Conservation (phyloP, 2,329 filamentous ascomycete species). For the Neofusicoccum parvum region DNA sequence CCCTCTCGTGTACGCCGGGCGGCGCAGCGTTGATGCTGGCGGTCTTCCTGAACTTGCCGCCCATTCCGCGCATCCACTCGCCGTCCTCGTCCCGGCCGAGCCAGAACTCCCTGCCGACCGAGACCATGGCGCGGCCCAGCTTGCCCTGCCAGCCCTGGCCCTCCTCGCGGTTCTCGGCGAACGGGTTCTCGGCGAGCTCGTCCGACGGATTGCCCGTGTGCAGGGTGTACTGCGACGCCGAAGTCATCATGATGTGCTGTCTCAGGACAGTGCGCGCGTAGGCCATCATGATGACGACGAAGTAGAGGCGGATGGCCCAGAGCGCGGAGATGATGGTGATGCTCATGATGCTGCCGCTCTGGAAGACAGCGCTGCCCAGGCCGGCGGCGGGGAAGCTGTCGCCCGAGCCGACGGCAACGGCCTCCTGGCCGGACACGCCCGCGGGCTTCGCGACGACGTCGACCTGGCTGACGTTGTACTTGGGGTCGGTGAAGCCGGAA, state of each 20-base stretch:
- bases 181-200: slow-evolving; percentile 66
- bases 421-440: slow-evolving; percentile 54
- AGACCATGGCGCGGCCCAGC: slow-evolving; percentile 77
- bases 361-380: slow-evolving; percentile 65
- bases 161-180: slow-evolving; percentile 68
- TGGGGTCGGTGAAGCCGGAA: slow-evolving; percentile 65
- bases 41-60: slow-evolving; percentile 60
- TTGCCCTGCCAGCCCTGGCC: slow-evolving; percentile 79
- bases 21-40: slow-evolving; percentile 41
- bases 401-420: slow-evolving; percentile 50
- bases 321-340: slow-evolving; percentile 74
- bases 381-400: slow-evolving; percentile 40
- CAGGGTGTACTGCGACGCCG: slow-evolving; percentile 23
- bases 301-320: slow-evolving; percentile 78
- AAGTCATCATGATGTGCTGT: slow-evolving; percentile 59
- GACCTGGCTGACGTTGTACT: slow-evolving; percentile 62
- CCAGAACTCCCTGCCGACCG: slow-evolving; percentile 77
- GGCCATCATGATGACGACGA: slow-evolving; percentile 79
- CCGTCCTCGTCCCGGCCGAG: slow-evolving; percentile 66
- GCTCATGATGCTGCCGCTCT: slow-evolving; percentile 70
- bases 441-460: slow-evolving; percentile 55
- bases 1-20: slow-evolving; percentile 55
- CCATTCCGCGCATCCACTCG: slow-evolving; percentile 68
- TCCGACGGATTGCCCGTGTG: slow-evolving; percentile 21
- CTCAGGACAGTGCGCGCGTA: slow-evolving; percentile 78